Conservation (phyloP, 2,329 filamentous ascomycete genomes). For the Metarhizium rileyi region DNA sequence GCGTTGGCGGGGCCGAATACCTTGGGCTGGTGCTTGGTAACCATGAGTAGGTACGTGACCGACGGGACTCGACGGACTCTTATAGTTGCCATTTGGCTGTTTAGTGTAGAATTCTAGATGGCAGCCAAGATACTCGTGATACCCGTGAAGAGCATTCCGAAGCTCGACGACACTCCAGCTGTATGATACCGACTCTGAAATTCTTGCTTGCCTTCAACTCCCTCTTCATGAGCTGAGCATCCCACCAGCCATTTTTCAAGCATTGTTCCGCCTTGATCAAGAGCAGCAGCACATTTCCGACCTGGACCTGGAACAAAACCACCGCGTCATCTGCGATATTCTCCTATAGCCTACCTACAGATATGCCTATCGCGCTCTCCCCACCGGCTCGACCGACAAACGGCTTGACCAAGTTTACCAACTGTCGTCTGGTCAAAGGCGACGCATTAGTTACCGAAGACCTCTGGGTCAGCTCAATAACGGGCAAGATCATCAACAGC, state of each 20-base stretch:
- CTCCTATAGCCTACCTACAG: constrained; percentile 11
- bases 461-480: constrained; percentile 77
- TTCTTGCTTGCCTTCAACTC: background rate
- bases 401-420: constrained; percentile 77
- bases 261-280: background rate
- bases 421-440: constrained; percentile 67
- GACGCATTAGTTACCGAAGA: constrained; percentile 63
- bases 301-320: background rate
- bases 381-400: constrained; percentile 27
- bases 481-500: constrained; percentile 71
- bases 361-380: constrained; percentile 39
- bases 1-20: background rate
- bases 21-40: background rate
- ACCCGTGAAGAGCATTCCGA: background rate
- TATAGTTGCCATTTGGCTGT: background rate
- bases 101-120: background rate
- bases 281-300: too few relatives aligned
- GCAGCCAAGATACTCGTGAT: background rate
- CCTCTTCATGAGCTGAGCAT: too few relatives aligned
- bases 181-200: background rate
- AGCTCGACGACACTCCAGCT: background rate
- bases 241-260: background rate
- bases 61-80: background rate
- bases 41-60: background rate
- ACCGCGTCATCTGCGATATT: background rate